Percentiles rank a stretch among this genome's conserved stretches.
Conservation (phyloP, 768 basidiomycete species). For the Multifurca ochricompacta region DNA sequence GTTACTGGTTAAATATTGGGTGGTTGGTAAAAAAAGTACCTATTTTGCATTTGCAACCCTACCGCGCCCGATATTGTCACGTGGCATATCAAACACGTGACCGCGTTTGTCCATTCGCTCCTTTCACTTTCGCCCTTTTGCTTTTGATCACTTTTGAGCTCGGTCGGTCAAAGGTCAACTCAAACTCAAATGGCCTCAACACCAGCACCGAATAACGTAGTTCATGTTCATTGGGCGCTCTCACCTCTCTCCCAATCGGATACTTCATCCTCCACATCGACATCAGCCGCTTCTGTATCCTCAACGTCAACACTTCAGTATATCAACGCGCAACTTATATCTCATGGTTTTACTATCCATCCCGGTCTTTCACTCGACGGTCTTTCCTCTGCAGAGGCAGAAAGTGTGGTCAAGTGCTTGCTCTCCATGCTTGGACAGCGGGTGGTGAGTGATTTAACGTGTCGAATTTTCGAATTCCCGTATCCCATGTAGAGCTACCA, state of each 20-base stretch:
- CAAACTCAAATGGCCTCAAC: background rate
- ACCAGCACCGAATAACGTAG: constrained; percentile 32
- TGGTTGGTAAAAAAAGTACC: too few species aligned
- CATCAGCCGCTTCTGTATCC: constrained; percentile 39
- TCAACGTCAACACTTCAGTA: constrained; percentile 63
- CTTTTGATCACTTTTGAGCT: too few species aligned
- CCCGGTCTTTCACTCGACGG: constrained; percentile 68
- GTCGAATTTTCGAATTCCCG: background rate
- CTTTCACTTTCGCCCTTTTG: too few species aligned
- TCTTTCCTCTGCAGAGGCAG: constrained; percentile 44
- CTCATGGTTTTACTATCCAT: constrained; percentile 64
- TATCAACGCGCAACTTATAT: constrained; percentile 72
- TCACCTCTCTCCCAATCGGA: constrained; percentile 26
- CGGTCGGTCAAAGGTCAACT: too few species aligned
- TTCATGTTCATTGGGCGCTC: constrained; percentile 45
- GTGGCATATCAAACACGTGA: too few species aligned
- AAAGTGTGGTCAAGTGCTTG: constrained; percentile 64
- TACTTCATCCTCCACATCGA: constrained; percentile 37
- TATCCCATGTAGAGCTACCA: background rate
- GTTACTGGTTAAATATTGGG: too few species aligned
- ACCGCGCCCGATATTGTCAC: too few species aligned
- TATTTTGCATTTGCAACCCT: too few species aligned
- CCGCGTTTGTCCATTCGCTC: background rate
- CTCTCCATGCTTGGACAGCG: constrained; percentile 68
- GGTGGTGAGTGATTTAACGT: constrained; percentile 43